These are phyloP conservation scores for Candida suzukii DNA, from an alignment of 805 yeast species.

Conservation along the genomic window DNA sequence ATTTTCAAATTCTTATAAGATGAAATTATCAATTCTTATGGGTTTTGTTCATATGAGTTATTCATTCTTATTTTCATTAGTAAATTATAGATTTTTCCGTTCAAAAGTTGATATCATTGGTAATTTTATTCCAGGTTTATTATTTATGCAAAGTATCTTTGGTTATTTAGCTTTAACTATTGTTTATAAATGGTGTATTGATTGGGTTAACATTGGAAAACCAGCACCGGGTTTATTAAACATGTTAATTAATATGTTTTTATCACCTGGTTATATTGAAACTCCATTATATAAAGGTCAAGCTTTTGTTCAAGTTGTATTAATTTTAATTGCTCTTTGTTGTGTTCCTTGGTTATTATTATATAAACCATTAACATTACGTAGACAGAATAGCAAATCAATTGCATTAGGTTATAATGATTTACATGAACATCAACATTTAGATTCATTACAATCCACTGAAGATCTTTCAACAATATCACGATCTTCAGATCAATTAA, in stretches of 20 bases:
- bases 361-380: constrained; percentile 48
- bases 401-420: constrained; percentile 45
- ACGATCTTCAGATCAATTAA: not conserved
- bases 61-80: constrained; percentile 61
- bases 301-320: constrained; percentile 48
- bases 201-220: constrained; percentile 55
- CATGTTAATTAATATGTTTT: constrained; percentile 71
- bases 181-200: constrained; percentile 67
- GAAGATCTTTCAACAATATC: constrained; percentile 10
- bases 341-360: constrained; percentile 74
- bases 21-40: constrained; percentile 71
- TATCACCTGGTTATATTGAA: constrained; percentile 63
- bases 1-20: constrained; percentile 68
- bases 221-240: constrained; percentile 70
- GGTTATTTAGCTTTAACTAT: constrained; percentile 64
- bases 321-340: constrained; percentile 51
- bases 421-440: constrained; percentile 26
- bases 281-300: constrained; percentile 64
- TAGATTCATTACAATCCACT: constrained; percentile 1
- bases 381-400: constrained; percentile 40
- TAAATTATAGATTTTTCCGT: constrained; percentile 50
- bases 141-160: constrained; percentile 71
- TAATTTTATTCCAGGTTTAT: constrained; percentile 64
- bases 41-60: constrained; percentile 73
- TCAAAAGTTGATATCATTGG: constrained; percentile 62